Base-by-base conservation (phyloP, 176 grass and related monocot species). In the Ampelocalamus luodianensis region DNA sequence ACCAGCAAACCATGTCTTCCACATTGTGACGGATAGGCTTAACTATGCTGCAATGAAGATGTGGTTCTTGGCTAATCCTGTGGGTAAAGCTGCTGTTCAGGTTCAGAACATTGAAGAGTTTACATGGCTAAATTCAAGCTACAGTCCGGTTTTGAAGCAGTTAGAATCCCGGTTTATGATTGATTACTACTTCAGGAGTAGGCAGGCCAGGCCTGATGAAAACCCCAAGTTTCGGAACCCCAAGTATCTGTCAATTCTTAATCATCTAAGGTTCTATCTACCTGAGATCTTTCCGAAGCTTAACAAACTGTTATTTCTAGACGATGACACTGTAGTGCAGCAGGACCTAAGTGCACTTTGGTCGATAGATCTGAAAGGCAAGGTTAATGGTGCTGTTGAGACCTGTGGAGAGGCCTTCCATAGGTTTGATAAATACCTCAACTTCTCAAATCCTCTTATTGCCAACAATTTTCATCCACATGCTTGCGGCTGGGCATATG, bases 141-240 rank as follows among this genome's bases (percentile, higher is more conserved):
- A 98, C 81, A 96, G 96, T 73, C 96, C 96, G 56, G 91, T 98
- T 82, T 73, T 98, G 79, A 98, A 96, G 87, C 93, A 98, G 85
- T 79, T 98, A 38, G 86, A 85, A 60, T 94, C 91, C 54, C 83
- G 78, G 79, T 94, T 85, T 42, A 98, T 92, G 74, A 90, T 98
- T 77, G 71, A 96, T 82, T 98, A 89, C 75, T 98, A 98, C 74
- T 98, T 98, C 54, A 93, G 85, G 69, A 87, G 9, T 76, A 85
- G 89, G 58, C 82, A 62, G 26, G 86, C 83, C 32, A 90, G 72
- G 61, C 83, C 68, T 48, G 88, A 90, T 55, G 91, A 88, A 66
- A 94, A 95, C 70, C 90, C 89, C 20, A 98, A 98, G 72, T 98
- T 95, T 77, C 82, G 67, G 74, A 98, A 98, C 77, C 91, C 95